Base-by-base conservation (phyloP, 2,329 filamentous ascomycete genomes). In the Diaporthe destruens region DNA sequence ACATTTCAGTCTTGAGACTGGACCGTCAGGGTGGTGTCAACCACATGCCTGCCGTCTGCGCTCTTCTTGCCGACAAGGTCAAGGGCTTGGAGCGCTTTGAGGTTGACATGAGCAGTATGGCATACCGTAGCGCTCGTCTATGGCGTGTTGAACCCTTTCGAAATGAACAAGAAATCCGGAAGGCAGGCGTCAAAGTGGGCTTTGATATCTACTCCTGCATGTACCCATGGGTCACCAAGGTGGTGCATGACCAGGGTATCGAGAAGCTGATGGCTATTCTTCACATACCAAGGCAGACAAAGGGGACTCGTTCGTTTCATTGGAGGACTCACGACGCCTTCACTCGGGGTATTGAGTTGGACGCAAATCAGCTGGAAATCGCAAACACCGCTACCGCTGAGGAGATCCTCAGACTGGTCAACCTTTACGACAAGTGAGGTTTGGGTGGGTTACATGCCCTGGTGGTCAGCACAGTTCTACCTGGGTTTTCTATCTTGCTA, bases 141-240 rank as follows among this genome's bases (percentile, higher is more conserved):
- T n/a, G n/a, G n/a, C n/a, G n/a, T n/a, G n/a, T n/a, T n/a, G n/a
- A n/a, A n/a, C 12, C 39, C 57, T 63, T 63, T 39, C 2, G 2
- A 11, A 12, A 23, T 3, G 18, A 49, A 2, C 9, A 34, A 12
- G 6, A 49, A 11, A 3, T 34, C 18, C 32, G 16, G 16, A 0
- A 47, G 25, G 42, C 42, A 9, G 42, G 25, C 6, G 11, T 1
- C 11, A 34, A 49, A 3, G 2, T 63, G 2, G 59, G 59, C 1
- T 63, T 63, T 20, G 59, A 32, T 5, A 6, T 63, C 25, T 63
- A 49, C 29, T 47, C 59, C 3, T 63, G 59, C 59, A 63, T 63
- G 59, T 12, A 49, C 20, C 59, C 59, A 25, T 63, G 59, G 59
- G 42, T 63, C 29, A 63, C 59, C 20, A 18, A 63, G 59, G 42